phyloP scores from a whole-genome alignment of 129 eudicot species.

The Helianthus annuus region DNA sequence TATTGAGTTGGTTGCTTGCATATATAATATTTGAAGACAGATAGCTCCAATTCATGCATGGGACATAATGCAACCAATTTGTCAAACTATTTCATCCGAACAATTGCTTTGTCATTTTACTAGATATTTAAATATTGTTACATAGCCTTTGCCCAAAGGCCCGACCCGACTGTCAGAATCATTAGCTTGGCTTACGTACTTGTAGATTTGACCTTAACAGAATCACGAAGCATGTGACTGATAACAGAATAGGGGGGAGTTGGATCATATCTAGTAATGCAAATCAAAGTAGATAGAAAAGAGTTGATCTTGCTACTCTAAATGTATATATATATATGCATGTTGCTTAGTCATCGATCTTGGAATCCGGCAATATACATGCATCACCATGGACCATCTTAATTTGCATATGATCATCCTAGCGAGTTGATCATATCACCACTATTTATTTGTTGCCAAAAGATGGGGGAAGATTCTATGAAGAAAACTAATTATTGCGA shows the following conservation, averaged over 20 bases:
- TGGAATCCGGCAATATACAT: slow-evolving; percentile 8
- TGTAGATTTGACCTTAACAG: slow-evolving; percentile 1
- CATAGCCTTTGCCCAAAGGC: not conserved
- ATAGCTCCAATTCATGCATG: slow-evolving; percentile 33
- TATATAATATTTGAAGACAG: slow-evolving; percentile 28
- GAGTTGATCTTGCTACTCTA: slow-evolving; percentile 28
- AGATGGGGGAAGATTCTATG: too few relatives aligned
- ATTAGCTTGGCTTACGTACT: slow-evolving; percentile 18
- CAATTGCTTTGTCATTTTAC: slow-evolving; percentile 1
- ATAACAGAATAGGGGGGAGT: slow-evolving; percentile 12
- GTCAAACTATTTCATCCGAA: slow-evolving; percentile 29
- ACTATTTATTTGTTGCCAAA: not conserved
- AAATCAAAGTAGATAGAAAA: slow-evolving; percentile 35
- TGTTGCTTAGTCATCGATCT: slow-evolving; percentile 10
- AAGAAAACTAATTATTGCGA: too few relatives aligned
- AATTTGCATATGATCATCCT: slow-evolving; percentile 4
- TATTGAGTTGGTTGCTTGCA: slow-evolving; percentile 3
- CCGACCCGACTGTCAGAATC: not conserved
- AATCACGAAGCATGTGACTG: slow-evolving; percentile 10
- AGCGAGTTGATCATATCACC: not conserved
- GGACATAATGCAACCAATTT: slow-evolving; percentile 35
- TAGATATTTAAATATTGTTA: slow-evolving; percentile 8
- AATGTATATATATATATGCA: not conserved
- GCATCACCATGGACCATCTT: slow-evolving; percentile 30
- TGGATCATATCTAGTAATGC: slow-evolving; percentile 23